Evolutionary conservation across 257 asterid genomes (phyloP).

Genomic region (Rauvolfia tetraphylla): DNA sequence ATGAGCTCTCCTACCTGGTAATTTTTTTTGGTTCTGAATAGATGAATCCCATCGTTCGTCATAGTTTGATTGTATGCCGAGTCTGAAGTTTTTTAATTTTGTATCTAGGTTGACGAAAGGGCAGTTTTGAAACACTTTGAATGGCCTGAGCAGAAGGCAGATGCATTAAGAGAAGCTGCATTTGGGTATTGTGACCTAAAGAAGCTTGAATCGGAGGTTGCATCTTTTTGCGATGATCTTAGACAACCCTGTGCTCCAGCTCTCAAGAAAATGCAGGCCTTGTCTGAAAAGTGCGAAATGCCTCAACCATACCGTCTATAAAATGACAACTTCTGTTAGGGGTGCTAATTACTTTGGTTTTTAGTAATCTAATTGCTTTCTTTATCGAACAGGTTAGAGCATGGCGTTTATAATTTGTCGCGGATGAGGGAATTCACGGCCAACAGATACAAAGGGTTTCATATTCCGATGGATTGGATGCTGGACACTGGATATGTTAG

Average conservation of each 20-base stretch:
- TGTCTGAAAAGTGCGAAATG: conserved; percentile 69
- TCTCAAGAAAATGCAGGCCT: conserved; percentile 88
- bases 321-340: neutral
- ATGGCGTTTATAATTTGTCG: conserved; percentile 68
- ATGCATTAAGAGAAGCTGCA: conserved; percentile 96
- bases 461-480: conserved; percentile 92
- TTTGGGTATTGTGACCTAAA: conserved; percentile 86
- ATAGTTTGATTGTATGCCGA: neutral
- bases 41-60: neutral
- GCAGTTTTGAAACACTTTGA: conserved; percentile 97
- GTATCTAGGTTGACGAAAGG: conserved; percentile 83
- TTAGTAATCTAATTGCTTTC: neutral
- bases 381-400: conserved; percentile 50
- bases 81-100: neutral
- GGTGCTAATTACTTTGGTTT: neutral
- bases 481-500: conserved; percentile 67
- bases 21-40: neutral
- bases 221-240: conserved; percentile 71
- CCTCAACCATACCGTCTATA: neutral
- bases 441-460: conserved; percentile 59
- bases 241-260: conserved; percentile 71
- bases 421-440: conserved; percentile 86
- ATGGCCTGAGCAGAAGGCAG: conserved; percentile 98
- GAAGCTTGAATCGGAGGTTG: conserved; percentile 80
- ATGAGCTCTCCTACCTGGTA: conserved; percentile 93